Evolutionary conservation across 495 filamentous ascomycete species (phyloP).

Genomic region (Neurospora intermedia): DNA sequence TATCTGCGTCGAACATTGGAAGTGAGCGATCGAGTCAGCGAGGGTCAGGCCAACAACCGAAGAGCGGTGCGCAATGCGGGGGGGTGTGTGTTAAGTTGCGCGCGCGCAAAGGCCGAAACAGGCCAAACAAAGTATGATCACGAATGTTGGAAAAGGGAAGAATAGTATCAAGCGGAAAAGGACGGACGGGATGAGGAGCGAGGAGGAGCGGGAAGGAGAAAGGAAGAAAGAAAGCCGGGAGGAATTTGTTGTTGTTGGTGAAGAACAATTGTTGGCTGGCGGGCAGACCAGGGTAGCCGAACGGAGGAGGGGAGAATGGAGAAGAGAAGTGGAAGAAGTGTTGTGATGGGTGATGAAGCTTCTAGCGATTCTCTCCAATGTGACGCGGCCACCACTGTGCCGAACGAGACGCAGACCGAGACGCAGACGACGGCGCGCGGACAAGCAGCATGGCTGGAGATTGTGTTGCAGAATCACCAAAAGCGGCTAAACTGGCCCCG

Average conservation of each 20-base stretch:
- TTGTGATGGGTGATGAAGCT: background rate
- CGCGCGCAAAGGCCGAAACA: background rate
- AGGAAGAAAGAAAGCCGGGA: background rate
- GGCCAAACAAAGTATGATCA: background rate
- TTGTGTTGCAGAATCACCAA: background rate
- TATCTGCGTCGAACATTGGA: constrained; percentile 12
- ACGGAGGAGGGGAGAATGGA: background rate
- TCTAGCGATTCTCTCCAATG: background rate
- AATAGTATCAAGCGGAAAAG: background rate
- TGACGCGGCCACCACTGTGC: background rate
- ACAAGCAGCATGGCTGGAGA: background rate
- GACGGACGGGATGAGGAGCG: background rate
- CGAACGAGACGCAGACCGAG: background rate
- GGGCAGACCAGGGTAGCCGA: background rate
- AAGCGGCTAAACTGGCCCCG: background rate
- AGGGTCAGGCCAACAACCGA: constrained; percentile 8
- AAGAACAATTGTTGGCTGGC: background rate
- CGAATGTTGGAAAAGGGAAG: constrained; percentile 1
- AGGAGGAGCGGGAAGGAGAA: background rate
- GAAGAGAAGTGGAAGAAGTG: background rate
- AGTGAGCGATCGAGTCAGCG: constrained; percentile 15
- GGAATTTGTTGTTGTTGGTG: background rate
- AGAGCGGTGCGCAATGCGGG: background rate
- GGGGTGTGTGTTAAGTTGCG: background rate
- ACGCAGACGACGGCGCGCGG: background rate